Percentiles rank a stretch among this genome's conserved stretches.
Conservation (phyloP, 768 basidiomycete genomes). For the Paxillus involutus region DNA sequence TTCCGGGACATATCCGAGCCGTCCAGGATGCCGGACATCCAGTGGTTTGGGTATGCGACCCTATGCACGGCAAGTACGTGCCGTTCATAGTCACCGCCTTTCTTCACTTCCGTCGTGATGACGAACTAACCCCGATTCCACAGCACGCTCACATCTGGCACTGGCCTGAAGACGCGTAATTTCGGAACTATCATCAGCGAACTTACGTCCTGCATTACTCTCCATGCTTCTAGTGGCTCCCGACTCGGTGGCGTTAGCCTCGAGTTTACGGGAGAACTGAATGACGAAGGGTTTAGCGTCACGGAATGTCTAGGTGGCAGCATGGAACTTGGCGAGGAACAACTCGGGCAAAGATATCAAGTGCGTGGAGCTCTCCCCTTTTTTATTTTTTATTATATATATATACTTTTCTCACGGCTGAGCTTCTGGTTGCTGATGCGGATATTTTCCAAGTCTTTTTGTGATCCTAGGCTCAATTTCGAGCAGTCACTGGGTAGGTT, state of each 20-base stretch:
- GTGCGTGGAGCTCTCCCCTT: conserved; percentile 33
- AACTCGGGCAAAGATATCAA: conserved; percentile 90
- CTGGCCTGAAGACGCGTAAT: conserved; percentile 86
- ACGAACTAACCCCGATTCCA: not conserved
- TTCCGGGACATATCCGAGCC: conserved; percentile 77
- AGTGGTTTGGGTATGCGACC: conserved; percentile 94
- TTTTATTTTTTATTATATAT: not conserved
- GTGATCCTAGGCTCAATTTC: conserved; percentile 92
- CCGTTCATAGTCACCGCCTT: not conserved
- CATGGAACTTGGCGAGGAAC: conserved; percentile 89
- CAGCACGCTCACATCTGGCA: conserved; percentile 80
- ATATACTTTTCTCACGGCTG: not conserved
- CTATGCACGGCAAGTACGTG: conserved; percentile 97
- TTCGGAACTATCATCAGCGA: conserved; percentile 90
- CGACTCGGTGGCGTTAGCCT: conserved; percentile 82
- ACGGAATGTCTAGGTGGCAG: conserved; percentile 97
- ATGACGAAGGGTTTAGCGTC: conserved; percentile 89
- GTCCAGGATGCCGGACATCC: conserved; percentile 83
- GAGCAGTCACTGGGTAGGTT: conserved; percentile 88
- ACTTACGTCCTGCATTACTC: conserved; percentile 75
- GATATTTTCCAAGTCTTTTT: conserved; percentile 60
- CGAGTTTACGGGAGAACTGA: conserved; percentile 90
- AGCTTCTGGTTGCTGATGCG: not conserved
- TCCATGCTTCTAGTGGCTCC: conserved; percentile 75
- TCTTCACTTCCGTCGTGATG: not conserved